These are phyloP conservation scores for Marchantia paleacea DNA, from an alignment of 225 moss, liverwort and hornwort species.

Conservation along the genomic window DNA sequence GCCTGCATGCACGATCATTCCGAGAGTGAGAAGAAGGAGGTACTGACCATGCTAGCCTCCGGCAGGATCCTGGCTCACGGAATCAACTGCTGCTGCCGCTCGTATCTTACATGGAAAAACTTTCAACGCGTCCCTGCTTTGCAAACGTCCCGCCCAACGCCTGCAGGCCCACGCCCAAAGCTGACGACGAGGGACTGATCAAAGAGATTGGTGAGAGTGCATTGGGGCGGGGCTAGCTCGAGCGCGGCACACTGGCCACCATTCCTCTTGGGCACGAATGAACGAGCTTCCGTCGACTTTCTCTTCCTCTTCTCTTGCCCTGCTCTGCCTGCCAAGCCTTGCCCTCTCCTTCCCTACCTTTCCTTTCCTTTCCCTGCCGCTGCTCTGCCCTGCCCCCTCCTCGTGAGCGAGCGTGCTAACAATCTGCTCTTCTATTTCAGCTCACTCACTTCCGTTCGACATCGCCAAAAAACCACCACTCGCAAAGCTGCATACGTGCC, in stretches of 20 bases:
- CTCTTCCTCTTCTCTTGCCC: not conserved
- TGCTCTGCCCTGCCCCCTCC: no score
- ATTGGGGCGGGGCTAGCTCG: not conserved
- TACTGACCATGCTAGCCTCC: constrained; percentile 7
- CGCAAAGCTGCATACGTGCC: constrained; percentile 1
- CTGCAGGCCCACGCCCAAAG: not conserved
- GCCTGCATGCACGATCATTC: constrained; percentile 1
- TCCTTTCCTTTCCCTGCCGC: not conserved
- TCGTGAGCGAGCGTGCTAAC: no score
- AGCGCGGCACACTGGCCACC: not conserved
- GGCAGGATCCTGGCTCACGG: not conserved
- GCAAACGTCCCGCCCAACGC: not conserved
- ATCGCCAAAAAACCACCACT: not conserved
- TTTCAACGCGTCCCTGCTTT: not conserved
- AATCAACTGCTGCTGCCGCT: not conserved
- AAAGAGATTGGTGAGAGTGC: not conserved
- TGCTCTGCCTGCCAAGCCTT: not conserved
- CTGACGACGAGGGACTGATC: not conserved
- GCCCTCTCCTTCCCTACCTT: not conserved
- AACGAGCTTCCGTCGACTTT: not conserved
- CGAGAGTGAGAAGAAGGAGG: not conserved
- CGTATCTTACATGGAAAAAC: not conserved
- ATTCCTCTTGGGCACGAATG: not conserved
- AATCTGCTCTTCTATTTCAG: not conserved
- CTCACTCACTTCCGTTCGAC: not conserved